Base-by-base conservation (phyloP, 805 yeast genomes). In the Cyberlindnera nakhonratchasimensis region DNA sequence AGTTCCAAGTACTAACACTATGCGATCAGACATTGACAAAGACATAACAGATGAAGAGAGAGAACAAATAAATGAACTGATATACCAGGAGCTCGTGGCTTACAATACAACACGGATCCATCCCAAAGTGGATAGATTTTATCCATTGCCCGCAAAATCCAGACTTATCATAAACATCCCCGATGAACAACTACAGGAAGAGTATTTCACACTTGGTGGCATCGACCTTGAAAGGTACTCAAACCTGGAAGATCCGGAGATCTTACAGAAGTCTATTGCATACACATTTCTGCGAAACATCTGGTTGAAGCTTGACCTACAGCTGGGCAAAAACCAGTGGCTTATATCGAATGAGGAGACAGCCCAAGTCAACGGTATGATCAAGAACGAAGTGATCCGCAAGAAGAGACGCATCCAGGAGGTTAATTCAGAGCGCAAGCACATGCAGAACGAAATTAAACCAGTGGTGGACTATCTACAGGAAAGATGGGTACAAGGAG, bases 401-500 rank as follows among this genome's bases (percentile, higher is more conserved):
- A 77, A 79, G 51, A 55, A 74, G 33, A 59, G 58, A 37, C 62
- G 58, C 34, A 61, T 76, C 8, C 73, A 72, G 6, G 75, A 70
- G 5, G 42, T 77, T 13, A 67, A 72, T 34, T 47, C 39, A 11
- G 61, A 61, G 19, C 58, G 87, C 19, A 67, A 71, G 47, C 57
- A 55, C 24, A 53, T 68, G 36, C 80, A 79, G 57, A 23, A 51
- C 5, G 67, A 71, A 14, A 70, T 64, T 39, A 63, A 65, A 47
- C 76, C 79, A 0, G 65, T 69, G 20, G 55, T 71, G 41, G 69
- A 67, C 24, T 72, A 72, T 43, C 60, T 77, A 40, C 57, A 63
- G n/a, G 63, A 66, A 9, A 62, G 75, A 50, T 78, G 85, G 83
- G 63, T 61, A 33, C 75, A 73, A n/a, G 36, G 53, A n/a, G 25